Evolutionary conservation across 495 filamentous ascomycete species (phyloP).

Genomic region (Trichoderma gamsii): DNA sequence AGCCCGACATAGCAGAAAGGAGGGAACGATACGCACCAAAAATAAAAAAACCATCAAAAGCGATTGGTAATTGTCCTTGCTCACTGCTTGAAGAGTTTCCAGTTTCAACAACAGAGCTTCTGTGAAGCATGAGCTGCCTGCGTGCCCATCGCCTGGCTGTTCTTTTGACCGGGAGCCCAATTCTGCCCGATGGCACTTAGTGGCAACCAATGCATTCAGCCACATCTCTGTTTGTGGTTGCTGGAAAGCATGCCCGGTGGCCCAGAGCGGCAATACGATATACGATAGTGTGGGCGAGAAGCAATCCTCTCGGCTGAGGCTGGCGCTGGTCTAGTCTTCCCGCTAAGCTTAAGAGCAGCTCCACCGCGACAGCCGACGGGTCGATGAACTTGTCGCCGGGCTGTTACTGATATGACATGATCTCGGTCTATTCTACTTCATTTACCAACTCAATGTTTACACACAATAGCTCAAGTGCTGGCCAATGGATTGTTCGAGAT

Average conservation of each 20-base stretch:
- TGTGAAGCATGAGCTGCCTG: not conserved
- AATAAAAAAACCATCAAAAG: not conserved
- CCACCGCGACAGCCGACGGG: conserved; percentile 1
- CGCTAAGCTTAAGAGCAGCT: conserved; percentile 11
- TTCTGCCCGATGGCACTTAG: not conserved
- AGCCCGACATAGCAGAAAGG: not conserved
- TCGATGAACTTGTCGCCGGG: too few relatives aligned
- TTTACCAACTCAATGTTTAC: not conserved
- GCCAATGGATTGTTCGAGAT: not conserved
- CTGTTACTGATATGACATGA: not conserved
- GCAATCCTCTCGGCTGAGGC: not conserved
- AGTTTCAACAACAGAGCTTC: not conserved
- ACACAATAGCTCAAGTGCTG: not conserved
- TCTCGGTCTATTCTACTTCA: too few relatives aligned
- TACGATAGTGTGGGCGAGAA: conserved; percentile 1
- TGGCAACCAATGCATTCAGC: conserved; percentile 1
- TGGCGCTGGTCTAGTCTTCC: conserved; percentile 4
- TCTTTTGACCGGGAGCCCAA: not conserved
- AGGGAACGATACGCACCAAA: not conserved
- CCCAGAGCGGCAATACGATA: conserved; percentile 1
- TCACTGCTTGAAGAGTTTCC: too few relatives aligned
- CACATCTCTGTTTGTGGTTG: not conserved
- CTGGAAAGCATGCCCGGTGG: not conserved
- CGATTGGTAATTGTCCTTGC: not conserved
- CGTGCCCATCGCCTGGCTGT: not conserved